Conservation (phyloP, 129 eudicot genomes). For the Pseudognaphalium luteoalbum region DNA sequence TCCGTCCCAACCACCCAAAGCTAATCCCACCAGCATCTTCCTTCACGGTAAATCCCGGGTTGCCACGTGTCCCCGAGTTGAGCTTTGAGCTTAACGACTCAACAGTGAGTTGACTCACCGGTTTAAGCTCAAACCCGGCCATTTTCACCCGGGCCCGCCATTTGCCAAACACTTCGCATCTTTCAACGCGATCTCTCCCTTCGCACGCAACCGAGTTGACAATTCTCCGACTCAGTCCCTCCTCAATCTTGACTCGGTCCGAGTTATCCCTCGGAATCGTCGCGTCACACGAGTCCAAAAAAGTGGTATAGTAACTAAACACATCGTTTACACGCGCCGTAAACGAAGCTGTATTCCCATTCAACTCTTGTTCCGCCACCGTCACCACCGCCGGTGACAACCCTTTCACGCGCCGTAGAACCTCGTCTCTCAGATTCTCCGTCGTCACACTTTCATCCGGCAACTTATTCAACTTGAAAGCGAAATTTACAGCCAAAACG, state of each 20-base stretch:
- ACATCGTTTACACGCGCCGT: conserved; percentile 65
- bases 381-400: conserved; percentile 69
- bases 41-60: conserved; percentile 73
- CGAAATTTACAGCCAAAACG: conserved; percentile 73
- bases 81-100: conserved; percentile 55
- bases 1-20: conserved; percentile 87
- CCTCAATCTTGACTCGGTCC: conserved; percentile 75
- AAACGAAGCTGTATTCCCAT: conserved; percentile 73
- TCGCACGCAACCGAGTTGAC: conserved; percentile 91
- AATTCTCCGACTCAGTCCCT: conserved; percentile 76
- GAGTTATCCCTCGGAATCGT: conserved; percentile 44
- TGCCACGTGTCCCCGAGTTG: conserved; percentile 77
- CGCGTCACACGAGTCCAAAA: conserved; percentile 72
- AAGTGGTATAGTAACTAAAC: conserved; percentile 55
- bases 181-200: conserved; percentile 90
- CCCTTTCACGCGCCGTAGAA: conserved; percentile 74
- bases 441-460: conserved; percentile 96
- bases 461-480: conserved; percentile 56
- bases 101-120: conserved; percentile 49
- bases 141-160: conserved; percentile 97
- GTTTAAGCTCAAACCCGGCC: conserved; percentile 69
- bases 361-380: conserved; percentile 83
- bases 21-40: conserved; percentile 69
- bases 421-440: conserved; percentile 76
- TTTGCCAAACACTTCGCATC: conserved; percentile 94